Base-by-base conservation (phyloP, 2,329 filamentous ascomycete genomes). In the Anthostomella pinea region DNA sequence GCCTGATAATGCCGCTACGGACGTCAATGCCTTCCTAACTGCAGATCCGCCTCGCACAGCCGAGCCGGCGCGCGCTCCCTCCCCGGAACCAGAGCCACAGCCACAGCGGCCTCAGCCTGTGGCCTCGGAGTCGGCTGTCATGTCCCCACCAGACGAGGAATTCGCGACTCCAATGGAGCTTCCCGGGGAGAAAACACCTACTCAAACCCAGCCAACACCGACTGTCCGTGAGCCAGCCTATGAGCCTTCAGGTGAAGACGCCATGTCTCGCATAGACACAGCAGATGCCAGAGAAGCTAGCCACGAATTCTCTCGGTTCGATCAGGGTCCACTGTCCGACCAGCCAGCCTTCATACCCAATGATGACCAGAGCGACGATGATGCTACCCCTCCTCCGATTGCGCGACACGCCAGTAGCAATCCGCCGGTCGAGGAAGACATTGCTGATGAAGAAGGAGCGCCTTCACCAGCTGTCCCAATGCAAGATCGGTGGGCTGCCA, bases 401-500 rank as follows among this genome's bases (percentile, higher is more conserved):
- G 63, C 68, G 9, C 67, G 73, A 15, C 66, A 67, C 40, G 36
- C 43, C 8, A 48, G 41, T 27, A 30, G 38, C 27, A 39, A 44
- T 23, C 38, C 33, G 4, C 30, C 39, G 21, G 39, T 30, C 17
- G 43, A 39, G n/a, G 35, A 37, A 5, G 15, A 53, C 45, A 30
- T 56, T 38, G 32, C 56, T 41, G 49, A 58, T n/a, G 51, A 59
- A 29, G 48, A 54, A 21, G 53, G 57, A 19, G 46, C 60, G 18
- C 56, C 62, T 17, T 53, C 58, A 3, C 55, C 58, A 15, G 35
- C 49, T 1, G 46, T 60, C 6, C 68, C 70, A 4, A 66, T 68
- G 20, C 73, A 85, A 47, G 90, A 96, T 58, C 82, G 91, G 36
- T 98, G 93, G 93, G 91, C 91, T 1, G 88, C 95, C 64, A 96